A percentile compares a stretch with the other conserved stretches of the same genome.
phyloP scores from a whole-genome alignment of 805 yeast genomes.

The Spathaspora gorwiae region DNA sequence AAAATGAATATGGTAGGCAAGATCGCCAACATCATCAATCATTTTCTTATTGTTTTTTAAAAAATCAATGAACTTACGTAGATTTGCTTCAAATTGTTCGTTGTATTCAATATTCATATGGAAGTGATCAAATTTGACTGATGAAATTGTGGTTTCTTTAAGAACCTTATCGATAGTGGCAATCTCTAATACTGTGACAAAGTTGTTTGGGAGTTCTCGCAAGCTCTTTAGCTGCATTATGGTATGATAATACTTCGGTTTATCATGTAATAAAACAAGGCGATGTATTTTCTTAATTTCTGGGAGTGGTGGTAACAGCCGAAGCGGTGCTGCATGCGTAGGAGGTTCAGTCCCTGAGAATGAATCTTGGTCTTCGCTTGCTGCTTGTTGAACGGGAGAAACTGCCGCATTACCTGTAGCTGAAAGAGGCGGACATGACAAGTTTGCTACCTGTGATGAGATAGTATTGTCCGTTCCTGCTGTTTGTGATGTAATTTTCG shows the following conservation, averaged over 20 bases:
- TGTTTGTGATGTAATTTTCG: not conserved
- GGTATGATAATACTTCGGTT: constrained; percentile 24
- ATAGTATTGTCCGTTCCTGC: not conserved
- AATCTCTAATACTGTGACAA: constrained; percentile 17
- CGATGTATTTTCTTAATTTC: constrained; percentile 6
- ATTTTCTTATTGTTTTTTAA: constrained; percentile 13
- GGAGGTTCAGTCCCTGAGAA: not conserved
- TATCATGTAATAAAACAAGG: constrained; percentile 19
- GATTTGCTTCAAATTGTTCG: constrained; percentile 21
- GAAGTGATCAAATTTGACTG: constrained; percentile 15
- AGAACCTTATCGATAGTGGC: constrained; percentile 10
- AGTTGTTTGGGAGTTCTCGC: constrained; percentile 12
- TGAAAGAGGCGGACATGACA: not conserved
- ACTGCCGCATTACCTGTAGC: not conserved
- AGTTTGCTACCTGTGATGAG: not conserved
- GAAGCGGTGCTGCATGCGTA: not conserved
- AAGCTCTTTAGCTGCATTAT: constrained; percentile 23
- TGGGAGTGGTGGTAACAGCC: not conserved
- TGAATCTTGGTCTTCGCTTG: not conserved
- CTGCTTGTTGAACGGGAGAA: not conserved
- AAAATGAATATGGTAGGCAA: constrained; percentile 34
- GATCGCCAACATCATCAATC: constrained; percentile 15
- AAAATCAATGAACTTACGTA: constrained; percentile 18
- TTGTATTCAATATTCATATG: constrained; percentile 31
- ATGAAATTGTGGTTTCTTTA: constrained; percentile 8